Evolutionary conservation across 2,329 filamentous ascomycete genomes (phyloP).

Genomic region (Talaromyces sp.): DNA sequence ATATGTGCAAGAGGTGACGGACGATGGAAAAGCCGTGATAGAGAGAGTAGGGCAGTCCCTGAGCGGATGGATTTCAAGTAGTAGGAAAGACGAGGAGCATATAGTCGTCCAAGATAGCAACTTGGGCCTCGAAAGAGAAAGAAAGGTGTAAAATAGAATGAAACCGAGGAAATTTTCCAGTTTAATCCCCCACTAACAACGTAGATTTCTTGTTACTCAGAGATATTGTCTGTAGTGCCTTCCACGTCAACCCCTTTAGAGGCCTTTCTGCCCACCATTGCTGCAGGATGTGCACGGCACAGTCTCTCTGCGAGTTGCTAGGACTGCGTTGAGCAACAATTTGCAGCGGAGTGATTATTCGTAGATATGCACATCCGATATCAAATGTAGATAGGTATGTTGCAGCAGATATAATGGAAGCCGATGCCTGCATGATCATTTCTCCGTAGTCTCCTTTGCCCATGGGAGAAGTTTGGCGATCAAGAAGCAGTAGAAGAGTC

Average conservation of each 20-base stretch:
- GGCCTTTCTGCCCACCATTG: slow-evolving; percentile 6
- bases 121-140: neutral
- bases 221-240: slow-evolving; percentile 4
- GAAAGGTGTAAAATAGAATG: neutral
- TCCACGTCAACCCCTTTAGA: slow-evolving; percentile 1
- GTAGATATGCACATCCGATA: slow-evolving; percentile 9
- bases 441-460: neutral
- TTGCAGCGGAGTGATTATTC: slow-evolving; percentile 9
- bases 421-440: neutral
- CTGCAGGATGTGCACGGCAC: slow-evolving; percentile 3
- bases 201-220: neutral
- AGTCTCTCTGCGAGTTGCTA: neutral
- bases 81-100: slow-evolving; percentile 3
- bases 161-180: neutral
- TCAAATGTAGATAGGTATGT: slow-evolving; percentile 1
- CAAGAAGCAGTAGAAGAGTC: slow-evolving; percentile 1
- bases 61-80: neutral
- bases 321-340: slow-evolving; percentile 7
- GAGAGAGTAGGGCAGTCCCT: neutral
- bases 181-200: neutral
- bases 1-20: neutral
- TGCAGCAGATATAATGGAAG: slow-evolving; percentile 4
- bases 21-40: neutral
- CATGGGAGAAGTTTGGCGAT: neutral
- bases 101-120: neutral